Base-by-base conservation (phyloP, 1,139 yeast genomes). In the Suhomyces choctaworum region DNA sequence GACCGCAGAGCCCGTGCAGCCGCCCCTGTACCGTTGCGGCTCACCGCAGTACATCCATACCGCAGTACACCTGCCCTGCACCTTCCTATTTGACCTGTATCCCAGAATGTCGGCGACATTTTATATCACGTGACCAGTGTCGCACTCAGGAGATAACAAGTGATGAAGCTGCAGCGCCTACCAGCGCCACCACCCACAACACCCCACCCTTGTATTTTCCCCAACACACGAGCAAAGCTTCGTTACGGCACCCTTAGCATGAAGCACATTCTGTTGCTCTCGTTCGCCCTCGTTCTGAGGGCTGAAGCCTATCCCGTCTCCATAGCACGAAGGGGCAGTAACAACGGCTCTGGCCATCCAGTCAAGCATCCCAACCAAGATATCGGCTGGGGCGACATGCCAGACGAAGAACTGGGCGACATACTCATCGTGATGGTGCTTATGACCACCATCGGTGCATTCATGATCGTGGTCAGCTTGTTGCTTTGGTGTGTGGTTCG, bases 401-500 rank as follows among this genome's bases (percentile, higher is more conserved):
- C 36, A 11, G 15, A 7, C n/a, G 22, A 22, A 5, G 20, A 19
- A 10, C 28, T n/a, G 27, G 24, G 15, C 5, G 34, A 30, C 25
- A 26, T 31, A n/a, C 7, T 30, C 10, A 11, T 38, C 10, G 16
- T 37, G 19, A 29, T 34, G 23, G 26, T 23, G 11, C 25, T 40
- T 9, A n/a, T 40, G 6, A 7, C 25, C 6, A 11, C 25, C 7
- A 11, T 37, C n/a, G 38, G 38, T 5, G 17, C 30, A 17, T 36
- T 40, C 23, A 16, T 34, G 22, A 19, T 37, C 8, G 22, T 40
- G 17, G 23, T 37, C 11, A 25, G 29, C 4, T 17, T 35, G 3
- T 22, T 36, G 11, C 22, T 40, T 5, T 37, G 40, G 38, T 37
- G 40, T 22, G 21, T 40, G 11, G 35, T 40, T 15, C 36, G 47